Percentiles rank a stretch among this genome's conserved stretches.
These are phyloP conservation scores for Ceratocystis lukuohia DNA, from an alignment of 2,329 filamentous ascomycete species.

Conservation along the genomic window DNA sequence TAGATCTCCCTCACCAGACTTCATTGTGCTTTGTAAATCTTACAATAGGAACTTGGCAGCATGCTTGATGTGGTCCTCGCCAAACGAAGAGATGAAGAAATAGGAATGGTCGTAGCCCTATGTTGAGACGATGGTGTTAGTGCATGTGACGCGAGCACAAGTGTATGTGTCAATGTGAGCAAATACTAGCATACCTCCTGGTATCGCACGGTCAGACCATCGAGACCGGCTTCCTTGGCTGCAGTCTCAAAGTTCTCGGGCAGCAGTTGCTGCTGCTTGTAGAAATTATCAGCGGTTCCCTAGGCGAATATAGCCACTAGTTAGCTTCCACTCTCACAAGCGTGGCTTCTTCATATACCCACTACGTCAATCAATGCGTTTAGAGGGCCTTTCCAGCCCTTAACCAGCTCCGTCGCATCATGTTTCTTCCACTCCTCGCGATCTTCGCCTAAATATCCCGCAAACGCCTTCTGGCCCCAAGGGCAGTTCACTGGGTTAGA, in stretches of 20 bases:
- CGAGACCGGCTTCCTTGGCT: slow-evolving; percentile 59
- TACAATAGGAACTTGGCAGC: slow-evolving; percentile 65
- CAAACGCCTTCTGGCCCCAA: slow-evolving; percentile 94
- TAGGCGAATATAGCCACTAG: slow-evolving; percentile 25
- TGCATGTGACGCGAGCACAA: background rate
- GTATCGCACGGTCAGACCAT: slow-evolving; percentile 65
- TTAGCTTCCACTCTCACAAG: background rate
- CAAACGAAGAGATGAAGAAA: slow-evolving; percentile 86
- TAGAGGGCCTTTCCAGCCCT: slow-evolving; percentile 55
- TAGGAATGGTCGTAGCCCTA: slow-evolving; percentile 93
- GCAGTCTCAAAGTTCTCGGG: slow-evolving; percentile 84
- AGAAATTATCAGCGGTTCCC: slow-evolving; percentile 93
- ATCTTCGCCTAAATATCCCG: slow-evolving; percentile 72
- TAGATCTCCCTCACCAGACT: too few relatives aligned
- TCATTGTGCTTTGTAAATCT: background rate
- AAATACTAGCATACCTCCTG: slow-evolving; percentile 45
- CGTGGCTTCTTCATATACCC: slow-evolving; percentile 27
- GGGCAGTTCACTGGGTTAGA: slow-evolving; percentile 71
- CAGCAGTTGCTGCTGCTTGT: slow-evolving; percentile 81
- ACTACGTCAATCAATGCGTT: slow-evolving; percentile 80
- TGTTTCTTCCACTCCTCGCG: slow-evolving; percentile 71
- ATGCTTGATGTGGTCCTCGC: slow-evolving; percentile 80
- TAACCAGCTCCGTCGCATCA: slow-evolving; percentile 82
- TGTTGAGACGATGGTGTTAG: slow-evolving; percentile 3
- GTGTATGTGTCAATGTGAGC: background rate